phyloP scores from a whole-genome alignment of 2,329 filamentous ascomycete species.

The Ascochyta pisi region DNA sequence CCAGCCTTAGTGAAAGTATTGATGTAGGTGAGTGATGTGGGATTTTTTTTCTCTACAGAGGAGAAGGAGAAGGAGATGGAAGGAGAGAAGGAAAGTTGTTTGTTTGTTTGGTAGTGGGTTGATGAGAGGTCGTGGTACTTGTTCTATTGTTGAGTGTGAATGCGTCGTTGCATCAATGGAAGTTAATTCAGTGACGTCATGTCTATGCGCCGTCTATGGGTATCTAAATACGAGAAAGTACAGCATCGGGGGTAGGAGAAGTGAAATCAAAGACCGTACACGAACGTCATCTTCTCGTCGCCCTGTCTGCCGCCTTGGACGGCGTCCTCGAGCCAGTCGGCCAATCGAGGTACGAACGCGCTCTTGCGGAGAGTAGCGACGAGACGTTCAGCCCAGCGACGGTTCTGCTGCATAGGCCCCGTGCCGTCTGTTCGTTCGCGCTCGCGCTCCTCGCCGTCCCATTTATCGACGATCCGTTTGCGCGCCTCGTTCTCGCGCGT shows the following conservation, averaged over 20 bases:
- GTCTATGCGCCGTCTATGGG: no score
- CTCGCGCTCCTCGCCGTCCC: constrained; percentile 51
- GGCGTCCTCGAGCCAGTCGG: constrained; percentile 45
- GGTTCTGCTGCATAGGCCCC: constrained; percentile 41
- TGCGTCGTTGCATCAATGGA: no score
- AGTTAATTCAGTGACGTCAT: no score
- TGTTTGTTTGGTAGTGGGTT: no score
- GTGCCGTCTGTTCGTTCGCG: constrained; percentile 37
- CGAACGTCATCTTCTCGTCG: constrained; percentile 57
- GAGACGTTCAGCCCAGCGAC: constrained; percentile 23
- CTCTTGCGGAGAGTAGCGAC: constrained; percentile 15
- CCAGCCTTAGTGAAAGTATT: no score
- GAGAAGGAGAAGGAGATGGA: no score
- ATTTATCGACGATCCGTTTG: constrained; percentile 38
- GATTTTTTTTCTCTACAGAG: no score
- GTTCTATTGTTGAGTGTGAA: no score
- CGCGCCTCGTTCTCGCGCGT: constrained; percentile 49
- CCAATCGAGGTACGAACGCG: constrained; percentile 25
- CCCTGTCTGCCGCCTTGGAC: constrained; percentile 47
- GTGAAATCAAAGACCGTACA: constrained; percentile 47
- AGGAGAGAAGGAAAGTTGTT: no score
- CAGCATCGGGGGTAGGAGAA: background rate
- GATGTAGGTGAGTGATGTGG: no score
- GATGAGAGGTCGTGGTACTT: no score
- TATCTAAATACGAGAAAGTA: background rate